Conservation (phyloP, 805 yeast species). For the Barnettozyma sp. region DNA sequence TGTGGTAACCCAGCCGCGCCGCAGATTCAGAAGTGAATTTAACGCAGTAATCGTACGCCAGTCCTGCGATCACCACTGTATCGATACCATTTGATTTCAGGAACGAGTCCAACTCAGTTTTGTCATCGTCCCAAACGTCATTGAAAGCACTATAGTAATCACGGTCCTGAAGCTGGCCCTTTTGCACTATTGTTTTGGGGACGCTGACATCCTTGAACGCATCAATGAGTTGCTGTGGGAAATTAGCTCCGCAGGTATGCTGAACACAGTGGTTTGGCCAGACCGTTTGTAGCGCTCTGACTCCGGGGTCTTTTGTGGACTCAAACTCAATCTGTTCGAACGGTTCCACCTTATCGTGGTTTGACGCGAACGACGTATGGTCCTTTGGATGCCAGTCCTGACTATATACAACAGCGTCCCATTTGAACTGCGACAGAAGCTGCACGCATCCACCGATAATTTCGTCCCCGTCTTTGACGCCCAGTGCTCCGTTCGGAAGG, state of each 20-base stretch:
- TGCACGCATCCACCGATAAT: constrained; percentile 47
- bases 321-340: constrained; percentile 42
- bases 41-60: constrained; percentile 87
- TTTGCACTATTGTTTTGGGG: constrained; percentile 44
- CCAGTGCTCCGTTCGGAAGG: constrained; percentile 76
- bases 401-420: constrained; percentile 65
- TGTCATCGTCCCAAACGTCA: constrained; percentile 68
- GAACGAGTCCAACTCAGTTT: constrained; percentile 54
- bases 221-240: constrained; percentile 44
- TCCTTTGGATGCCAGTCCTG: constrained; percentile 84
- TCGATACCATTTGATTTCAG: constrained; percentile 42
- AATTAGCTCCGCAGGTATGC: constrained; percentile 55
- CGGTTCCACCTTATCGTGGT: constrained; percentile 44
- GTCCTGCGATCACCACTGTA: constrained; percentile 67
- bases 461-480: constrained; percentile 57
- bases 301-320: constrained; percentile 39
- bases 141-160: constrained; percentile 86
- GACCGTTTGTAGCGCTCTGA: constrained; percentile 38
- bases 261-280: constrained; percentile 96
- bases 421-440: constrained; percentile 40
- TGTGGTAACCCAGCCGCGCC: constrained; percentile 50
- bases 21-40: constrained; percentile 69
- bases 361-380: constrained; percentile 79
- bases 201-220: constrained; percentile 28
- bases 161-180: constrained; percentile 65